These are phyloP conservation scores for Aureobasidium lini DNA, from an alignment of 2,329 filamentous ascomycete species.

Conservation along the genomic window DNA sequence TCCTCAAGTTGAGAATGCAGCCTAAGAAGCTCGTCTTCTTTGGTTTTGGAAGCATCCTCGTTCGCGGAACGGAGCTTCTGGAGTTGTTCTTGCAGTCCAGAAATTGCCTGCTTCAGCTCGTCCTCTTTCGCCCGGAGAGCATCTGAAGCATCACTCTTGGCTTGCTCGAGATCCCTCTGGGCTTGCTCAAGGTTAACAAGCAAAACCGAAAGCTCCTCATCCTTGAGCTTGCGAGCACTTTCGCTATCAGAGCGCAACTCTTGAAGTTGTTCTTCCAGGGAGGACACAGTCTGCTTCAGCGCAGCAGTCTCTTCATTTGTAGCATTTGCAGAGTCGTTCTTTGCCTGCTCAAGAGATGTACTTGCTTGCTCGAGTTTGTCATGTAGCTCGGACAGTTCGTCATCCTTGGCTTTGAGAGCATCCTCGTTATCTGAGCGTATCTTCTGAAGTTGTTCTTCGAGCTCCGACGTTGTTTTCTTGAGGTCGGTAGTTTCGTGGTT, in stretches of 20 bases:
- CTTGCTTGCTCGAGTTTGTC: neutral
- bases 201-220: constrained; percentile 11
- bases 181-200: neutral
- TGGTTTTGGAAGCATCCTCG: neutral
- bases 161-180: neutral
- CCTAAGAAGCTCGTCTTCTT: constrained; percentile 11
- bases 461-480: neutral
- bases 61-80: neutral
- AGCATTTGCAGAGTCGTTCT: neutral
- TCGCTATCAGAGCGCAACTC: neutral
- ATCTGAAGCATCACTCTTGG: neutral
- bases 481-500: neutral
- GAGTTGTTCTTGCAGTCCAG: neutral
- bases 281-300: neutral
- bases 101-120: neutral
- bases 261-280: neutral
- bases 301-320: neutral
- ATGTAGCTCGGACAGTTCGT: constrained; percentile 11
- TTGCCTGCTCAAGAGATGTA: neutral
- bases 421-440: neutral
- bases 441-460: neutral
- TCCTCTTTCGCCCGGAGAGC: neutral
- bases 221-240: neutral
- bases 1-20: neutral
- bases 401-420: constrained; percentile 7